Evolutionary conservation across 169 alveolate genomes (phyloP).

Genomic region (Plasmodium knowlesi): DNA sequence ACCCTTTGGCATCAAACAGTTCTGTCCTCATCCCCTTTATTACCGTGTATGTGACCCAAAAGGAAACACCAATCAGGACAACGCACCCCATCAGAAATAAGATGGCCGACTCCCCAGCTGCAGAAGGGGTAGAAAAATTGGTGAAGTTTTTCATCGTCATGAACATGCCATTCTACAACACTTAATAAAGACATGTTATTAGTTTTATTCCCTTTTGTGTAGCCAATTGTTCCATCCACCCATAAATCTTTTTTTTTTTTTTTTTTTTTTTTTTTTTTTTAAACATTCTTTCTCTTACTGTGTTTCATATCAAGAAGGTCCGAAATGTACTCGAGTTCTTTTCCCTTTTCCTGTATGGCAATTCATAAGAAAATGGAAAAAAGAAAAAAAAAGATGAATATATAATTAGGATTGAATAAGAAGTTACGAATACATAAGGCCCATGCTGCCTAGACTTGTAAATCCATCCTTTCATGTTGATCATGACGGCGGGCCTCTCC

Average conservation of each 20-base stretch:
- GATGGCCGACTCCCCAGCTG: slow-evolving; percentile 71
- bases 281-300: neutral
- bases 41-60: slow-evolving; percentile 73
- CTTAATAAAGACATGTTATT: neutral
- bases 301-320: slow-evolving; percentile 51
- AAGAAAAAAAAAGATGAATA: neutral
- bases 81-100: slow-evolving; percentile 67
- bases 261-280: neutral
- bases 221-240: neutral
- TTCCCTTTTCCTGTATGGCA: slow-evolving; percentile 66
- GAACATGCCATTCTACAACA: neutral
- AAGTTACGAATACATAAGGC: neutral
- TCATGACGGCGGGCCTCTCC: neutral
- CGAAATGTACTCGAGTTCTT: slow-evolving; percentile 53
- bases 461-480: neutral
- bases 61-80: slow-evolving; percentile 48
- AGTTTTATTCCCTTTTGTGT: neutral
- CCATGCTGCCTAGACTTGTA: neutral
- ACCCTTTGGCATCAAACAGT: neutral
- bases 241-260: neutral
- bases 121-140: neutral
- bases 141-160: neutral
- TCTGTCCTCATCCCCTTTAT: neutral
- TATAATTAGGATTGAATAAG: neutral
- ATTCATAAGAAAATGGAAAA: neutral